Percentiles rank a stretch among this genome's conserved stretches.
These are phyloP conservation scores for Collybia sp. DNA, from an alignment of 768 basidiomycete species.

Conservation along the genomic window DNA sequence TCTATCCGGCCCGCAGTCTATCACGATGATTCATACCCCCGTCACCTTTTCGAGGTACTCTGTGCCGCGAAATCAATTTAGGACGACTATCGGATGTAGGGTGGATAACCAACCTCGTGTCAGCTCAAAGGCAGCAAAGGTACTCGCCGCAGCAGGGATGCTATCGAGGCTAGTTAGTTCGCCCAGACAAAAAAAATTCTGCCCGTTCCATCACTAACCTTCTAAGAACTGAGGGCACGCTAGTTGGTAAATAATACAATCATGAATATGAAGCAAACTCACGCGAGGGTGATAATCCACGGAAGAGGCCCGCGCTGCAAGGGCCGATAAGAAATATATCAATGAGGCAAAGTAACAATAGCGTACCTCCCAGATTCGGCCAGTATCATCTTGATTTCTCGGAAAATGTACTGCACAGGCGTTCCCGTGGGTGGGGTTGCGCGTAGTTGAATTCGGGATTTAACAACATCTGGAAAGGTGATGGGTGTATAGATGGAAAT, in stretches of 20 bases:
- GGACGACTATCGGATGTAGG: too few relatives aligned
- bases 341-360: background rate
- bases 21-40: too few relatives aligned
- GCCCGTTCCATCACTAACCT: conserved; percentile 35
- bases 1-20: too few relatives aligned
- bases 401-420: conserved; percentile 70
- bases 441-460: conserved; percentile 85
- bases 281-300: conserved; percentile 76
- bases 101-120: conserved; percentile 51
- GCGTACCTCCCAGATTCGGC: conserved; percentile 72
- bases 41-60: too few relatives aligned
- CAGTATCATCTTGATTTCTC: conserved; percentile 64
- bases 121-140: conserved; percentile 86
- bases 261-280: conserved; percentile 21
- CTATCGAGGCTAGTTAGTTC: conserved; percentile 27
- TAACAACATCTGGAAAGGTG: conserved; percentile 67
- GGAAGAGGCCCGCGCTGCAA: conserved; percentile 58
- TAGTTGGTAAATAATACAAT: conserved; percentile 1
- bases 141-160: conserved; percentile 88
- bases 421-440: conserved; percentile 67
- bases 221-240: conserved; percentile 46
- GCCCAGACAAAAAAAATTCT: background rate
- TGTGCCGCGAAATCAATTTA: too few relatives aligned
- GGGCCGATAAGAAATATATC: background rate
- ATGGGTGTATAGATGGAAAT: background rate